Evolutionary conservation across 2,329 filamentous ascomycete species (phyloP), one percentile per base, ranked within the genome.

Genomic region (Claviceps cyperi): DNA sequence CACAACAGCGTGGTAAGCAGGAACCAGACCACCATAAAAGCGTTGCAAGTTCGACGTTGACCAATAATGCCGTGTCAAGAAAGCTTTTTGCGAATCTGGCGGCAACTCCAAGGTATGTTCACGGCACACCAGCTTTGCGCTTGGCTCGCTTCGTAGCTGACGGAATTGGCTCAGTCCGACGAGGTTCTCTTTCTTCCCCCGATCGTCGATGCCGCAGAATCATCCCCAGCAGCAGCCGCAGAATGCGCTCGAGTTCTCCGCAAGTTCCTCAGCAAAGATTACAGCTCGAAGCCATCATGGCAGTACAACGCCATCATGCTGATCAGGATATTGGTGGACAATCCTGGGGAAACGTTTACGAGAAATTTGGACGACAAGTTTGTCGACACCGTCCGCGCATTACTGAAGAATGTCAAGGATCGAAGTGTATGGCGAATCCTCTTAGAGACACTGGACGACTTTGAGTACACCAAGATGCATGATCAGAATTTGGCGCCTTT

Each of bases 291-390:
- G 44, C 73, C 86, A 9, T 81, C 85, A 59, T 81, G 83, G 57
- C 91, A 97, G 66, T 97, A 96, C 75, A 96, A 97, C 69, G 84
- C 88, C 55, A 81, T 97, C 60, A 97, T 97, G 92, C 77, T 98
- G 50, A 75, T 94, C 57, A 84, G 91, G 54, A 98, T 98, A 60
- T 72, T 98, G 56, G 76, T 82, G 58, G 90, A 97, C 65, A 96
- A 98, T 64, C 92, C 92, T 0, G 91, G 91, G 32, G 76, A 77
- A 49, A 88, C 81, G 1, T 98, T 98, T 61, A 95, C 91, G n/a
- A 78, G 85, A 57, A 90, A 94, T 64, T 67, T 97, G 41, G 90
- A 96, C 66, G 76, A 82, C 61, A 87, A 87, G 60, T 97, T 96
- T 61, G 79, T 86, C 49, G 76, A 83, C 41, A 81, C 81, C 0